phyloP scores from a whole-genome alignment of 1,139 yeast species.

The Debaryomycetaceae sp. region DNA sequence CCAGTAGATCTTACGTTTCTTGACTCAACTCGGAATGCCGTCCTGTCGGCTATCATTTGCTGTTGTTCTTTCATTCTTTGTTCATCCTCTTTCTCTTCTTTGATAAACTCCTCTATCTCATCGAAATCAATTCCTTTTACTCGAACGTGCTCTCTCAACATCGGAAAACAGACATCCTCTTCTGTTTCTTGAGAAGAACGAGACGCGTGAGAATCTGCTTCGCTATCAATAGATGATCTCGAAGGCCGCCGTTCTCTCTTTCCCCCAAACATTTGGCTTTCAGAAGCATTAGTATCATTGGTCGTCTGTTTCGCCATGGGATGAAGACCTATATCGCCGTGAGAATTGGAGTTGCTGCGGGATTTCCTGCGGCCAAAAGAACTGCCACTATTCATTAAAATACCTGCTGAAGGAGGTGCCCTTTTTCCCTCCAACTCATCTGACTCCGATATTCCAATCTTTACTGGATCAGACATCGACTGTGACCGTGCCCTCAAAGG shows the following conservation, averaged over 20 bases:
- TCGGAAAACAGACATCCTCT: conserved; percentile 97
- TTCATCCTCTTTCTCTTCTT: conserved; percentile 43
- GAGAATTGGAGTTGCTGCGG: conserved; percentile 14
- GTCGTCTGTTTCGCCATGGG: conserved; percentile 33
- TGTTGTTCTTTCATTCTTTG: conserved; percentile 27
- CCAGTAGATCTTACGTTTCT: conserved; percentile 15
- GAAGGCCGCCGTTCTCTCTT: conserved; percentile 30
- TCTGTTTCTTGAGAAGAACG: conserved; percentile 83
- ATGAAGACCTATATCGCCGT: conserved; percentile 23
- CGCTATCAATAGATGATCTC: conserved; percentile 51
- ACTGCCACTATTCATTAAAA: conserved; percentile 8
- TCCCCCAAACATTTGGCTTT: conserved; percentile 7
- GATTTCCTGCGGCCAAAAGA: conserved; percentile 12
- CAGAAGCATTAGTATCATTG: conserved; percentile 28
- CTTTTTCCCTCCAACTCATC: conserved; percentile 9
- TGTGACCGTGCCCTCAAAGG: conserved; percentile 21
- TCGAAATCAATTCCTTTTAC: conserved; percentile 76
- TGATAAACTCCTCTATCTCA: conserved; percentile 72
- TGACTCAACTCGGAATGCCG: conserved; percentile 22
- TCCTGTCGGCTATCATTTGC: conserved; percentile 27
- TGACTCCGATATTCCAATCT: conserved; percentile 23
- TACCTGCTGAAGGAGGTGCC: conserved; percentile 7
- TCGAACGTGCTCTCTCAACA: conserved; percentile 69
- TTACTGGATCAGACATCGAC: conserved; percentile 31
- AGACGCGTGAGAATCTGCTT: conserved; percentile 68